Conservation (phyloP, 306 rosid species). For the Spatholobus suberectus region DNA sequence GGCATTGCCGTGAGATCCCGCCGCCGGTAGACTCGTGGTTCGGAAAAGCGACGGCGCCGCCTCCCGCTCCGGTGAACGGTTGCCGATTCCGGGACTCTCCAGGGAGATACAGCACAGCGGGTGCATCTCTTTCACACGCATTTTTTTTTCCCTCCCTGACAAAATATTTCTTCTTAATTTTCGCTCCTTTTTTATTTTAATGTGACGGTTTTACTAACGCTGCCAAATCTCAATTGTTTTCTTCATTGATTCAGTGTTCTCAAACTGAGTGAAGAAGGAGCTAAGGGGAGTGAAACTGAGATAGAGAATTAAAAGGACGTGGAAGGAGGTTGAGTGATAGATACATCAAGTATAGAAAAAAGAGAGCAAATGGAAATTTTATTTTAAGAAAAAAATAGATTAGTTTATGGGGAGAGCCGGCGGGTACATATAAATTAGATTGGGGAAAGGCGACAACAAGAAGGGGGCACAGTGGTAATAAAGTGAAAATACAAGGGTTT, state of each 20-base stretch:
- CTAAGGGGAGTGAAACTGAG: conserved; percentile 25
- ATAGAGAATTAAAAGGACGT: neutral
- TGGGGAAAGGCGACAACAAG: neutral
- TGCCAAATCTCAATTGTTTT: neutral
- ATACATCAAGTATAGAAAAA: conserved; percentile 4
- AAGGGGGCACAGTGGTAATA: conserved; percentile 4
- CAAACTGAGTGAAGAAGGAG: neutral
- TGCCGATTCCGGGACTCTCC: conserved; percentile 73
- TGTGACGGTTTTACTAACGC: neutral
- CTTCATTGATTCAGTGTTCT: neutral
- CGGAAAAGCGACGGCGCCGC: conserved; percentile 52
- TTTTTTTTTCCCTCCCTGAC: conserved; percentile 25
- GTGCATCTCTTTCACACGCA: conserved; percentile 95
- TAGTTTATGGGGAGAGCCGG: neutral
- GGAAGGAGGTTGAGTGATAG: conserved; percentile 6
- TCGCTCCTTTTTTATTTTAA: neutral
- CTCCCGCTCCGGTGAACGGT: conserved; percentile 72
- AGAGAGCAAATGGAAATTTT: neutral
- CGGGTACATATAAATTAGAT: conserved; percentile 12
- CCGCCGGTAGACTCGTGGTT: conserved; percentile 72
- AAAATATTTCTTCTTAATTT: neutral
- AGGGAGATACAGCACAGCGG: conserved; percentile 89
- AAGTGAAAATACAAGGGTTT: neutral
- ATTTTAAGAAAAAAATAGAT: neutral
- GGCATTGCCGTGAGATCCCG: conserved; percentile 70